These are phyloP conservation scores for Areca catechu DNA, from an alignment of 176 grass and related monocot species.

Conservation along the genomic window DNA sequence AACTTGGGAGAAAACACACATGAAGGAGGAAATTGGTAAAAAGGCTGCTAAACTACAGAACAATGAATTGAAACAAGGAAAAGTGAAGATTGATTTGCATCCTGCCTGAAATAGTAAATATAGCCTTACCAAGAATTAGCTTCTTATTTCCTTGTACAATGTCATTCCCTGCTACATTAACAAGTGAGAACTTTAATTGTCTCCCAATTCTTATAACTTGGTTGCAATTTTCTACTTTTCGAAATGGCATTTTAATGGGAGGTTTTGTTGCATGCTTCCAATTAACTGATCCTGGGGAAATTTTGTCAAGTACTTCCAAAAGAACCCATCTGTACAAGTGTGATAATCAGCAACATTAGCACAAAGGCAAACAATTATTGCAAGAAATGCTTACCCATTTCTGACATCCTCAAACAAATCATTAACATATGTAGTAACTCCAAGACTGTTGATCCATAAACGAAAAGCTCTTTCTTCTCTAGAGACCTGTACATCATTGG, in stretches of 20 bases:
- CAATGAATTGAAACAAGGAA: no score
- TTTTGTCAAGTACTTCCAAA: slow-evolving; percentile 93
- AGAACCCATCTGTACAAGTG: slow-evolving; percentile 79
- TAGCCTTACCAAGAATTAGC: slow-evolving; percentile 72
- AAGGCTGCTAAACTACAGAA: no score
- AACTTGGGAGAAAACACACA: no score
- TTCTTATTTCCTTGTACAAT: no score
- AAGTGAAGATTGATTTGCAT: no score
- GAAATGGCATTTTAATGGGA: slow-evolving; percentile 88
- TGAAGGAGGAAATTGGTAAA: no score
- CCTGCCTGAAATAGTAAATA: no score
- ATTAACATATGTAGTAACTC: slow-evolving; percentile 77
- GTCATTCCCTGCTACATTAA: no score
- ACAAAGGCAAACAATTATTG: not conserved
- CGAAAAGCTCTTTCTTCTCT: slow-evolving; percentile 11
- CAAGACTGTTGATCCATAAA: slow-evolving; percentile 27
- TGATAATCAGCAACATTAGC: not conserved
- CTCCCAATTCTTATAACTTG: not conserved
- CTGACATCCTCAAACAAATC: slow-evolving; percentile 94
- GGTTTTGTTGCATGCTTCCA: slow-evolving; percentile 45
- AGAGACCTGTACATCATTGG: slow-evolving; percentile 56
- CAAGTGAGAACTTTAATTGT: no score
- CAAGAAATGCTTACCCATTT: slow-evolving; percentile 56
- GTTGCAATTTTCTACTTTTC: slow-evolving; percentile 97
- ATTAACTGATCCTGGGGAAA: slow-evolving; percentile 71